Conservation (phyloP, 2,329 filamentous ascomycete species). For the Colletotrichum euphorbiae region DNA sequence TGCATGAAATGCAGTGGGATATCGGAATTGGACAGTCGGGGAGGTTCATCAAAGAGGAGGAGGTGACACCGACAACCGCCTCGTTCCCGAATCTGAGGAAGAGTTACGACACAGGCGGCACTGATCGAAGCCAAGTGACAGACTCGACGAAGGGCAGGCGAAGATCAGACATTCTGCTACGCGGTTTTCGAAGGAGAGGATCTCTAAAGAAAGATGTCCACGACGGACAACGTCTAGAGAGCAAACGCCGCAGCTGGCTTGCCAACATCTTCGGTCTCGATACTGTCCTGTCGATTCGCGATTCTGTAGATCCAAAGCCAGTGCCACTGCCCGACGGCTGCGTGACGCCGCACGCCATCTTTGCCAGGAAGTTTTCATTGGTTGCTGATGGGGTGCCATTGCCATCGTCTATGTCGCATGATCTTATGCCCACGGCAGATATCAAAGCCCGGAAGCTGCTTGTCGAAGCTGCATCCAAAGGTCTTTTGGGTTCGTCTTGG, state of each 20-base stretch:
- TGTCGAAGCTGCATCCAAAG: conserved; percentile 45
- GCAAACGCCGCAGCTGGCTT: conserved; percentile 25
- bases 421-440: conserved; percentile 56
- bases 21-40: conserved; percentile 45
- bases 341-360: conserved; percentile 57
- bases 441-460: conserved; percentile 53
- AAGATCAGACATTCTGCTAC: background rate
- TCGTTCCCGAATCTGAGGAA: conserved; percentile 38
- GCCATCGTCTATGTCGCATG: conserved; percentile 48
- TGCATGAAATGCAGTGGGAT: conserved; percentile 57
- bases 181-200: conserved; percentile 2
- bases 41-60: conserved; percentile 50
- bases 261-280: conserved; percentile 30
- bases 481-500: conserved; percentile 46
- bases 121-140: background rate
- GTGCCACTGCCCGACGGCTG: conserved; percentile 50
- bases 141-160: background rate
- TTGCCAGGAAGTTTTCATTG: conserved; percentile 56
- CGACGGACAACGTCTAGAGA: background rate
- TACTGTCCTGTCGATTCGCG: conserved; percentile 25
- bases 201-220: background rate
- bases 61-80: conserved; percentile 42
- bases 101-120: conserved; percentile 27
- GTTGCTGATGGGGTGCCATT: conserved; percentile 49
- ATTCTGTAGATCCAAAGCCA: conserved; percentile 23